Percentiles rank a stretch among this genome's conserved stretches.
phyloP scores from a whole-genome alignment of 1,139 yeast species.

The Diutina catenulata region DNA sequence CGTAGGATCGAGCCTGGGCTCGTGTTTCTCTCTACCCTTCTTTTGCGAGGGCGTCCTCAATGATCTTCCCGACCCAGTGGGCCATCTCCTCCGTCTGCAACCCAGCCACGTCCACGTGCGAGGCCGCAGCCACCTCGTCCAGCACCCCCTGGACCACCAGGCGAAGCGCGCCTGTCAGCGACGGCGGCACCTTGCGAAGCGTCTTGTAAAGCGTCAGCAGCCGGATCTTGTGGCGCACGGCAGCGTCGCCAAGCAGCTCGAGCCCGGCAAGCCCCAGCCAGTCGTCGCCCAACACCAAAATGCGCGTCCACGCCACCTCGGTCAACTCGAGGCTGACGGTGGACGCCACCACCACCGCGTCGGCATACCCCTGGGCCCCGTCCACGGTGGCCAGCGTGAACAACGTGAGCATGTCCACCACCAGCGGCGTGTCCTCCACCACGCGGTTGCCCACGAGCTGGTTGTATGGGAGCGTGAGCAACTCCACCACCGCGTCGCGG shows the following conservation, averaged over 20 bases:
- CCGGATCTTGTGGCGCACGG: not conserved
- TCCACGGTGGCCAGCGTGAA: slow-evolving; percentile 22
- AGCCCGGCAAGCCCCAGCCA: slow-evolving; percentile 1
- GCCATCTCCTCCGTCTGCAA: not conserved
- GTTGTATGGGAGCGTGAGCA: slow-evolving; percentile 21
- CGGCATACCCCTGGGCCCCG: slow-evolving; percentile 16
- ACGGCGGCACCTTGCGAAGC: not conserved
- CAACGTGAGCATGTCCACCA: slow-evolving; percentile 49
- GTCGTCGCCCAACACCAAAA: not conserved
- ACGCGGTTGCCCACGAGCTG: slow-evolving; percentile 27
- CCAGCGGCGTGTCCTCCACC: slow-evolving; percentile 28
- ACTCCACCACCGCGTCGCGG: slow-evolving; percentile 9
- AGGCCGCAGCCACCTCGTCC: not conserved
- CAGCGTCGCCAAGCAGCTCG: not conserved
- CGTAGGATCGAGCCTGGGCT: no score
- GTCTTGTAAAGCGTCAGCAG: not conserved
- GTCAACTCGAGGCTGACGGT: slow-evolving; percentile 16
- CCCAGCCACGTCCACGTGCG: not conserved
- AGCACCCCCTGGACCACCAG: not conserved
- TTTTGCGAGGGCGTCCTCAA: slow-evolving; percentile 2
- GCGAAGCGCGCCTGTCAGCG: not conserved
- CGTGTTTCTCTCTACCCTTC: no score
- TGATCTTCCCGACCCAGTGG: not conserved
- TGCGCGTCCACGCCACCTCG: slow-evolving; percentile 1
- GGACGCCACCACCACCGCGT: slow-evolving; percentile 26